Evolutionary conservation across 352 stramenopile genomes (phyloP), one percentile per base, ranked within the genome.

Genomic region (Globisporangium ultimum): DNA sequence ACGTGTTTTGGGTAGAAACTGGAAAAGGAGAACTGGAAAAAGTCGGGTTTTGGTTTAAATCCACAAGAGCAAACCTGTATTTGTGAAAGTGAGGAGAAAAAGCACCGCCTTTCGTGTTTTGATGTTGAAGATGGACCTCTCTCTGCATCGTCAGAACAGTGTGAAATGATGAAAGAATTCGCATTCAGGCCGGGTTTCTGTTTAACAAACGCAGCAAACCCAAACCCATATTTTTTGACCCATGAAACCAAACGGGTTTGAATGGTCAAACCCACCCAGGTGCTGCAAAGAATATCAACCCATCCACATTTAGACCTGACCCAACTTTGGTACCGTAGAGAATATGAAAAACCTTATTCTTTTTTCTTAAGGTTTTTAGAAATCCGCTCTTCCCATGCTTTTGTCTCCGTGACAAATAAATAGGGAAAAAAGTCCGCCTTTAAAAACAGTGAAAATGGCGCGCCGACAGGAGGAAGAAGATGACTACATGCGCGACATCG

Each of bases 401-500:
- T 60, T 34, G 10, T 46, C 24, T 42, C 42, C n/a, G 20, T 36
- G 28, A 17, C 41, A 48, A 22, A 48, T n/a, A 45, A 21, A 48
- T 32, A 40, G 20, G 11, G 12, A 58, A 17, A 38, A 41, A 15
- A 42, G 15, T 22, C 14, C 4, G 13, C 14, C 53, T 71, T 58
- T 57, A 14, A 38, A 14, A 38, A 63, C 62, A 60, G 58, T 67
- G 52, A 62, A 60, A 42, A 89, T 88, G 77, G 80, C 69, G 11
- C 34, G 52, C 61, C 64, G 70, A 36, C 76, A 79, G 55, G 74
- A 89, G 48, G 60, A 87, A 59, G 78, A 88, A 64, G 76, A 91
- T 64, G 77, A 87, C 61, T 87, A 72, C 72, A 75, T 87, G 52
- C 74, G 74, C 55, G 78, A 84, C 55, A 64, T 80, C 48, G 66